Conservation (phyloP, 1,284 basidiomycete species). For the Serendipita sp. region DNA sequence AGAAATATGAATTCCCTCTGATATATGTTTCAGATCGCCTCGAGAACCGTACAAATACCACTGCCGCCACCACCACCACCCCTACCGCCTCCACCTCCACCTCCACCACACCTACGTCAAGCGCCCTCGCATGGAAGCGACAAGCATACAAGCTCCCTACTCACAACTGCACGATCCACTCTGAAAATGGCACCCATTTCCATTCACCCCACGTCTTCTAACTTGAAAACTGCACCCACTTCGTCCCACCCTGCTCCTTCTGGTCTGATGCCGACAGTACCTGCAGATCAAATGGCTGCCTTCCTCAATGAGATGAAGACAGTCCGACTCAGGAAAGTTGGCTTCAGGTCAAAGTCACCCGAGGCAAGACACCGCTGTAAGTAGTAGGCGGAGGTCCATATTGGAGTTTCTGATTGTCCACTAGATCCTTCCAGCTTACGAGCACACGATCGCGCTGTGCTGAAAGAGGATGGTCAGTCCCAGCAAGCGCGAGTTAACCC, state of each 20-base stretch:
- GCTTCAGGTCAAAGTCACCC: not conserved
- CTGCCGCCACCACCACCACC: conserved; percentile 22
- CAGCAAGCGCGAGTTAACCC: too few relatives aligned
- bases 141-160: conserved; percentile 27
- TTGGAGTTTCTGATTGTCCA: not conserved
- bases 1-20: too few relatives aligned
- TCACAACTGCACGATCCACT: not conserved
- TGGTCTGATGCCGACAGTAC: conserved; percentile 47
- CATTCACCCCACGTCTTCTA: not conserved
- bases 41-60: conserved; percentile 10
- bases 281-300: conserved; percentile 64
- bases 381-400: not conserved
- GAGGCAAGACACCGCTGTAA: not conserved
- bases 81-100: conserved; percentile 31
- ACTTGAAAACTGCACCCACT: conserved; percentile 3
- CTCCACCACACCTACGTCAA: conserved; percentile 42
- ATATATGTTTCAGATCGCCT: conserved; percentile 1
- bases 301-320: conserved; percentile 67
- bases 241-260: conserved; percentile 7
- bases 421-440: not conserved
- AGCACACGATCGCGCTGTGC: not conserved
- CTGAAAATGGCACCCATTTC: not conserved
- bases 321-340: conserved; percentile 43
- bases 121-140: conserved; percentile 15
- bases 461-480: too few relatives aligned